These are phyloP conservation scores for Halophytophthora polymorphica DNA, from an alignment of 352 stramenopile species.

Conservation along the genomic window DNA sequence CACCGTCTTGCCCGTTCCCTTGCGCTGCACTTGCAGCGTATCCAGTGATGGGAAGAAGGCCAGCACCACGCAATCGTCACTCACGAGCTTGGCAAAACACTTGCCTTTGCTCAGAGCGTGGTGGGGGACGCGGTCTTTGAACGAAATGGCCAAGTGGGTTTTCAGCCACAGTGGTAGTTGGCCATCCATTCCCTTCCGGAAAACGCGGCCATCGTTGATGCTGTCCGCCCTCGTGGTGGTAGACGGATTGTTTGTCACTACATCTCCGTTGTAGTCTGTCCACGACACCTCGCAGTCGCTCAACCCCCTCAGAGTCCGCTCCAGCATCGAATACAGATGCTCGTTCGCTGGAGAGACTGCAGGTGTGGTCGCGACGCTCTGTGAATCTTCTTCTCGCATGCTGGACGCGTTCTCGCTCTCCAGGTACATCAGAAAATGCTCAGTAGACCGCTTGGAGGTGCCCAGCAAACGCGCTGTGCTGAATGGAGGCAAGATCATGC, in stretches of 20 bases:
- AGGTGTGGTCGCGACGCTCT: constrained; percentile 1
- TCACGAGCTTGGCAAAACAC: constrained; percentile 85
- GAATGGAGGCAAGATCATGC: constrained; percentile 74
- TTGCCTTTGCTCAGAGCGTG: constrained; percentile 62
- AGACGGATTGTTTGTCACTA: constrained; percentile 17
- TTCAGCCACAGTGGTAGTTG: constrained; percentile 79
- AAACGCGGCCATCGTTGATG: constrained; percentile 39
- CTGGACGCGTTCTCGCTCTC: constrained; percentile 29
- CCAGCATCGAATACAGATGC: constrained; percentile 86
- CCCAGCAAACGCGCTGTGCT: constrained; percentile 76
- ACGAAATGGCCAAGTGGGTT: constrained; percentile 36
- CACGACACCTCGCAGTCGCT: constrained; percentile 86
- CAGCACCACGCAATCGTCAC: constrained; percentile 66
- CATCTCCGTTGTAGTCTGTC: constrained; percentile 68
- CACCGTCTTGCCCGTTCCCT: constrained; percentile 15
- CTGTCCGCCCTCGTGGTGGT: constrained; percentile 6
- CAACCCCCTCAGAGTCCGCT: constrained; percentile 66
- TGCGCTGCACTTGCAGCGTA: constrained; percentile 42
- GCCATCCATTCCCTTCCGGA: constrained; percentile 40
- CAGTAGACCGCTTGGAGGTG: constrained; percentile 57
- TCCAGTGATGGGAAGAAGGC: constrained; percentile 77
- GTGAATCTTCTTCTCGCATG: constrained; percentile 4
- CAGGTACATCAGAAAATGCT: constrained; percentile 87
- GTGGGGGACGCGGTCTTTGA: constrained; percentile 33
- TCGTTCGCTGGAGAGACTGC: constrained; percentile 64